phyloP scores from a whole-genome alignment of 192 early-diverging fungal genomes.

The Backusella mclennaniae region DNA sequence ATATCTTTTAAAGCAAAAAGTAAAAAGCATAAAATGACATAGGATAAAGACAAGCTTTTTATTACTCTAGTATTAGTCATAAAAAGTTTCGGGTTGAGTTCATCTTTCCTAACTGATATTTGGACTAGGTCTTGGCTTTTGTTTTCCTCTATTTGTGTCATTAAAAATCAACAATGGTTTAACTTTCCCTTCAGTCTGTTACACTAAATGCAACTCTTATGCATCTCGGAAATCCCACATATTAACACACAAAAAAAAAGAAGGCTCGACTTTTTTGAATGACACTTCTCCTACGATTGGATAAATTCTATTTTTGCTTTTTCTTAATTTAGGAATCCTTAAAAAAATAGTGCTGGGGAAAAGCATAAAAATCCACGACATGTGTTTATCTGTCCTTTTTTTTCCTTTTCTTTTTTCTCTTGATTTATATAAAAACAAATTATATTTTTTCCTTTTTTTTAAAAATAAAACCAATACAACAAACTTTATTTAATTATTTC shows the following conservation, averaged over 20 bases:
- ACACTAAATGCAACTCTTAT: neutral
- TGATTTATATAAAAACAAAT: neutral
- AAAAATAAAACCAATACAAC: neutral
- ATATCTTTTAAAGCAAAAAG: neutral
- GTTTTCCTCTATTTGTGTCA: neutral
- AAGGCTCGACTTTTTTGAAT: neutral
- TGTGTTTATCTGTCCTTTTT: neutral
- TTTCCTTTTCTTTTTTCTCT: neutral
- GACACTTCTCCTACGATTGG: neutral
- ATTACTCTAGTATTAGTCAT: neutral
- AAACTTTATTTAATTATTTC: conserved; percentile 1
- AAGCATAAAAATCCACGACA: neutral
- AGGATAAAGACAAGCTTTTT: neutral
- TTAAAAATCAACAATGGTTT: conserved; percentile 7
- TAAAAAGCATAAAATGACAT: neutral
- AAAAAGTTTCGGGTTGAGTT: neutral
- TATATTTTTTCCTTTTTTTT: neutral
- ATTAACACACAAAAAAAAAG: neutral
- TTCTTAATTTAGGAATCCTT: neutral
- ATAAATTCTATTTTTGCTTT: neutral
- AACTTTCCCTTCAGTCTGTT: neutral
- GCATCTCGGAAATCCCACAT: neutral
- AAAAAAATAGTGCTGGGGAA: neutral
- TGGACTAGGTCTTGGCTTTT: neutral
- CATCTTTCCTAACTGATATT: neutral